Evolutionary conservation across 192 early-diverging fungal species (phyloP).

Genomic region (Rhizophagus clarus): DNA sequence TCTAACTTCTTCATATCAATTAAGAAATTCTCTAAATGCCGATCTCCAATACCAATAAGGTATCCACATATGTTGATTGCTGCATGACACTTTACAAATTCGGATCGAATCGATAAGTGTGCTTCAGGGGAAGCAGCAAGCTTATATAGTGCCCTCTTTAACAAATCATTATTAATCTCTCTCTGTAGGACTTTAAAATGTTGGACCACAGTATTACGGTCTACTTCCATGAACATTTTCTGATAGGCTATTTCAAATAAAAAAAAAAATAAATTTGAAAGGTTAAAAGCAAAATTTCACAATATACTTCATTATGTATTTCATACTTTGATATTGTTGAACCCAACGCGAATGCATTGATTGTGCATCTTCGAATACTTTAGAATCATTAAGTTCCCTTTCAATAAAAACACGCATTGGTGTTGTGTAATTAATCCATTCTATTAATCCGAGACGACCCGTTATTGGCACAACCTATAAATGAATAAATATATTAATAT

Average conservation of each 20-base stretch:
- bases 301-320: conserved; percentile 32
- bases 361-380: conserved; percentile 42
- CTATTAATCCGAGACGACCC: conserved; percentile 66
- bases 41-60: conserved; percentile 66
- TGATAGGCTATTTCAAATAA: conserved; percentile 51
- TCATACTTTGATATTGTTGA: conserved; percentile 44
- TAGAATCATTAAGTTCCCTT: conserved; percentile 47
- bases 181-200: conserved; percentile 50
- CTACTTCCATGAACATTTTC: conserved; percentile 52
- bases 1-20: conserved; percentile 44
- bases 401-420: conserved; percentile 65
- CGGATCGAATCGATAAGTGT: conserved; percentile 65
- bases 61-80: conserved; percentile 65
- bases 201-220: conserved; percentile 50
- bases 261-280: not conserved
- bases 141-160: conserved; percentile 57
- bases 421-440: conserved; percentile 77
- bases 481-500: not conserved
- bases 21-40: conserved; percentile 79
- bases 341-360: conserved; percentile 55
- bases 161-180: conserved; percentile 45
- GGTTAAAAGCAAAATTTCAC: not conserved
- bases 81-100: conserved; percentile 71
- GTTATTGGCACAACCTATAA: conserved; percentile 52
- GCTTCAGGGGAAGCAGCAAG: conserved; percentile 72